Base-by-base conservation (phyloP, 139 green algal species). In the Tetradesmus lagerheimii region DNA sequence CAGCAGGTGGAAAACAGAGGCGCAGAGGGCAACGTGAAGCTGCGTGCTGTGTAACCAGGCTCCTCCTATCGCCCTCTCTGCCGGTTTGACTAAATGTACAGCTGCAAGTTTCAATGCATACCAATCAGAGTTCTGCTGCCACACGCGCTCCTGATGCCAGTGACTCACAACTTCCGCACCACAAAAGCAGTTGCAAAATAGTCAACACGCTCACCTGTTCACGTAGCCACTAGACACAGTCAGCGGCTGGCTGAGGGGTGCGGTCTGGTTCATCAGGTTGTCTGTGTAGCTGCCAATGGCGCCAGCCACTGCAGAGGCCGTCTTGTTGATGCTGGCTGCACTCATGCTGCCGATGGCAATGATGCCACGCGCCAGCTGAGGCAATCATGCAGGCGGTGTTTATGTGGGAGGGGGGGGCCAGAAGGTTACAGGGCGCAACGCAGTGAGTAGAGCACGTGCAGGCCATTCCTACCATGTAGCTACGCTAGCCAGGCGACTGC, bases 331-430 rank as follows among this genome's bases (percentile, higher is more conserved):
- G 62, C 38, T 64, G 38, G 83, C 64, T 20, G 83, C 83, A 31
- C n/a, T 37, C 83, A 88, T 88, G 38, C 23, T 15, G 43, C 83
- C 83, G 38, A 88, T 64, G 38, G 83, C 83, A n/a, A 88, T 23
- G 38, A 88, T 88, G 38, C 83, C 83, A n/a, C 83, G 83, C 18
- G 64, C 83, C 64, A 88, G 25, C 83, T 88, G 81, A 18, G 47
- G 18, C 38, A 83, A 14, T 15, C 29, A 27, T 25, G 35, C 31
- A 64, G n/a, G 31, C 31, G 1, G 31, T 14, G 11, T 23, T n/a
- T n/a, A n/a, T n/a, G n/a, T n/a, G n/a, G n/a, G n/a, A n/a, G n/a
- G n/a, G n/a, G n/a, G n/a, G n/a, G n/a, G n/a, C n/a, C n/a, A n/a
- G n/a, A n/a, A n/a, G n/a, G n/a, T n/a, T n/a, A n/a, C n/a, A n/a